phyloP scores from a whole-genome alignment of 2,329 filamentous ascomycete genomes.

The Biscogniauxia marginata region DNA sequence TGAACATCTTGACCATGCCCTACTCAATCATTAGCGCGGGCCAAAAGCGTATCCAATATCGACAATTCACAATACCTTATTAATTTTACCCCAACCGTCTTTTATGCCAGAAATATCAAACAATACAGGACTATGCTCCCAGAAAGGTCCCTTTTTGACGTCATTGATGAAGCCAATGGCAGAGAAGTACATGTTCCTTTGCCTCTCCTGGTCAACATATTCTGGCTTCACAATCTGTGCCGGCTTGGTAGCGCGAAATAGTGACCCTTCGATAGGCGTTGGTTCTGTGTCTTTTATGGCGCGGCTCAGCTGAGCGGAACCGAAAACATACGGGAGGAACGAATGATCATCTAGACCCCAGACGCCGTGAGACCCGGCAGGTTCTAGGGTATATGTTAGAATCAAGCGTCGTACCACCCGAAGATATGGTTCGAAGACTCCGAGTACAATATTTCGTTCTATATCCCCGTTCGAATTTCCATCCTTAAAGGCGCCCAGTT shows the following conservation, averaged over 20 bases:
- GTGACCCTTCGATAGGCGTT: slow-evolving; percentile 77
- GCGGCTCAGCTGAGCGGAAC: slow-evolving; percentile 83
- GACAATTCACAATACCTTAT: slow-evolving; percentile 56
- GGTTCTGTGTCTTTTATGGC: slow-evolving; percentile 63
- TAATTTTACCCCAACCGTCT: slow-evolving; percentile 97
- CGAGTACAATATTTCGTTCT: slow-evolving; percentile 79
- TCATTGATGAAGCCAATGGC: slow-evolving; percentile 97
- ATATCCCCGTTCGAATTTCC: slow-evolving; percentile 50
- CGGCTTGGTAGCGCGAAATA: slow-evolving; percentile 69
- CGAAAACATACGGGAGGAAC: slow-evolving; percentile 92
- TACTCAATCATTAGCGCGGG: slow-evolving; percentile 29
- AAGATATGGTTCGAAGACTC: slow-evolving; percentile 77
- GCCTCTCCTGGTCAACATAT: slow-evolving; percentile 64
- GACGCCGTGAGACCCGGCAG: slow-evolving; percentile 92
- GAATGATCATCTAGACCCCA: slow-evolving; percentile 99
- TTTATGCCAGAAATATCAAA: slow-evolving; percentile 92
- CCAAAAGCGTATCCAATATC: neutral
- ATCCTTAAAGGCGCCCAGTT: slow-evolving; percentile 74
- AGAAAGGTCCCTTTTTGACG: slow-evolving; percentile 94
- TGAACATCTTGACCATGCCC: slow-evolving; percentile 99
- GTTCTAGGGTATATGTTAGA: slow-evolving; percentile 87
- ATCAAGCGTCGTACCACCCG: slow-evolving; percentile 77
- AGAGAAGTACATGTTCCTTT: slow-evolving; percentile 84
- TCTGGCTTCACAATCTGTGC: slow-evolving; percentile 63
- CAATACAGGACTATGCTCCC: slow-evolving; percentile 92